A percentile compares a stretch with the other conserved stretches of the same genome.
Evolutionary conservation across 352 stramenopile species (phyloP).

Genomic region (Pythium insidiosum): DNA sequence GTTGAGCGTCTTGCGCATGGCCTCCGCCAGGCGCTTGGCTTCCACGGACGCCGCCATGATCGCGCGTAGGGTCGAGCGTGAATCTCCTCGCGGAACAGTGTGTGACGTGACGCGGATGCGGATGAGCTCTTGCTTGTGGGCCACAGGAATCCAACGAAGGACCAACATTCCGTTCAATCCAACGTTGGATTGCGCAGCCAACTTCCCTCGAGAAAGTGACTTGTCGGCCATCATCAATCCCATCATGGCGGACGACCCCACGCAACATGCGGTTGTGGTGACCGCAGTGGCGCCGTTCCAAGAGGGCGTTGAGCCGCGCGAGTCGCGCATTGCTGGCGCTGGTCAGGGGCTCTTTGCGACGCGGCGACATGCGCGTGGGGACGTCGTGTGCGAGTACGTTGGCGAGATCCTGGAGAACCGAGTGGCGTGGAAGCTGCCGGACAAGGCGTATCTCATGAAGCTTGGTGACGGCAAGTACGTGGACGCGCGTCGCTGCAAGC

Average conservation of each 20-base stretch:
- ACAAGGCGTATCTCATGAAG: slow-evolving; percentile 81
- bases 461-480: slow-evolving; percentile 72
- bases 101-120: slow-evolving; percentile 6
- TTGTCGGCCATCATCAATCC: no score
- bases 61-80: not conserved
- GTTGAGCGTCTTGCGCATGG: slow-evolving; percentile 90
- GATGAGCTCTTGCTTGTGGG: no score
- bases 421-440: slow-evolving; percentile 38
- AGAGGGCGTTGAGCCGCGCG: slow-evolving; percentile 29
- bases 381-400: slow-evolving; percentile 23
- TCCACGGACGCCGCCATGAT: slow-evolving; percentile 15
- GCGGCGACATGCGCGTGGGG: slow-evolving; percentile 4
- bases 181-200: slow-evolving; percentile 8
- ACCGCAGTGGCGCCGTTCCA: slow-evolving; percentile 8
- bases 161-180: no score
- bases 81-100: not conserved
- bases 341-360: slow-evolving; percentile 43
- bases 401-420: slow-evolving; percentile 20
- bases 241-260: no score
- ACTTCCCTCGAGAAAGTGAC: no score
- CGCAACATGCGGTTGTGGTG: slow-evolving; percentile 5
- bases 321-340: slow-evolving; percentile 39
- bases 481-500: slow-evolving; percentile 34
- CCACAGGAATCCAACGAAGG: no score
- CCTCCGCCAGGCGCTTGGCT: slow-evolving; percentile 56